Conservation (phyloP, 1,139 yeast species). For the Pichia sp. region DNA sequence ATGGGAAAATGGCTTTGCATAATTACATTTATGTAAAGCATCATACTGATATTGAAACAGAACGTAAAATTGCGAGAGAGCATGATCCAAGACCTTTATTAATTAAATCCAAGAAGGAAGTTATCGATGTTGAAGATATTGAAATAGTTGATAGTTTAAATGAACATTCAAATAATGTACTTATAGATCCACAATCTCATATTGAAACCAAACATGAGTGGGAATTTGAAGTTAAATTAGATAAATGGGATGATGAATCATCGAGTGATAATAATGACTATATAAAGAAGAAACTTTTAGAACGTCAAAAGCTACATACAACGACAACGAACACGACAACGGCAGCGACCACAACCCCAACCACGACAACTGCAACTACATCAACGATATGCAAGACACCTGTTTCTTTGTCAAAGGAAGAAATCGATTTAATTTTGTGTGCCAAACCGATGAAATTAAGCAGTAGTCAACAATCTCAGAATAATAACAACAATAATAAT, state of each 20-base stretch:
- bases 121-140: not conserved
- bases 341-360: not conserved
- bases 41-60: conserved; percentile 24
- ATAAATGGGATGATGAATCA: not conserved
- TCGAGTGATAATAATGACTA: not conserved
- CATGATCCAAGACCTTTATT: conserved; percentile 24
- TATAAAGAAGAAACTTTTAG: not conserved
- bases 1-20: conserved; percentile 34
- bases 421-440: not conserved
- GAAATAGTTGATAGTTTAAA: too few species aligned
- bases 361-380: not conserved
- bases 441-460: conserved; percentile 1
- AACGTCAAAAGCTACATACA: not conserved
- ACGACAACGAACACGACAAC: not conserved
- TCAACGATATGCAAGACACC: not conserved
- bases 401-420: not conserved
- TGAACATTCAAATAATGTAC: not conserved
- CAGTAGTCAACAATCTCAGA: not conserved
- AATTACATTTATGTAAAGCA: conserved; percentile 41
- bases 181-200: not conserved
- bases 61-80: conserved; percentile 29
- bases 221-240: not conserved
- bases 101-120: not conserved
- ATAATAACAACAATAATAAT: not conserved
- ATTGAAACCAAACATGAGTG: not conserved